Conservation (phyloP, 768 basidiomycete species). For the Xerocomellus dryophilus region DNA sequence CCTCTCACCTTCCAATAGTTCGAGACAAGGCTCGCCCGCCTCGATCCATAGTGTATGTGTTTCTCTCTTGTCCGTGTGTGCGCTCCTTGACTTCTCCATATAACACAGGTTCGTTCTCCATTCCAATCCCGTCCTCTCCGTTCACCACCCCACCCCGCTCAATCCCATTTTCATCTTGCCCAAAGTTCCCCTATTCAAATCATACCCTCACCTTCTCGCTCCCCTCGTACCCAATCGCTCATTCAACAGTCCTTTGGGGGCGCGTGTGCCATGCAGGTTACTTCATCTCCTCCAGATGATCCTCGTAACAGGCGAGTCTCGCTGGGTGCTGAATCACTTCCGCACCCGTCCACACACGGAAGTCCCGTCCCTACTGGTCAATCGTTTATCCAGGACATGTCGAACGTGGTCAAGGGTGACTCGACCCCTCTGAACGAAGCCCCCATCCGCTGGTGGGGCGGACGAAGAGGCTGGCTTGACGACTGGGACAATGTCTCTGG, state of each 20-base stretch:
- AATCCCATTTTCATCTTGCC: slow-evolving; percentile 5
- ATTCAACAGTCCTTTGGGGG: slow-evolving; percentile 16
- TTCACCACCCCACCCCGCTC: slow-evolving; percentile 5
- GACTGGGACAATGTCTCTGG: slow-evolving; percentile 16
- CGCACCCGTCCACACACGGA: neutral
- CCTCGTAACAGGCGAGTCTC: slow-evolving; percentile 6
- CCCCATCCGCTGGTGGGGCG: slow-evolving; percentile 22
- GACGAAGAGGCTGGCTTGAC: slow-evolving; percentile 14
- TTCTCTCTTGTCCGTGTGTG: neutral
- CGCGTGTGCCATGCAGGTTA: neutral
- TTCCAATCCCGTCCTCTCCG: neutral
- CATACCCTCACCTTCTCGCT: slow-evolving; percentile 7
- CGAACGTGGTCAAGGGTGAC: neutral
- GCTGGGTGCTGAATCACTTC: slow-evolving; percentile 4
- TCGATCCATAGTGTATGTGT: slow-evolving; percentile 12
- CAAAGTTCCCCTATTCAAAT: slow-evolving; percentile 4
- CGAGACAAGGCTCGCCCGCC: slow-evolving; percentile 9
- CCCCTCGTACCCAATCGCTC: slow-evolving; percentile 13
- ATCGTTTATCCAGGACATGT: neutral
- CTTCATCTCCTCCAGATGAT: neutral
- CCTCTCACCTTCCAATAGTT: slow-evolving; percentile 8
- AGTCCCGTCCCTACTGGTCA: neutral
- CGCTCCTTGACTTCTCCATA: neutral
- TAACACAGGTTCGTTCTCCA: slow-evolving; percentile 3
- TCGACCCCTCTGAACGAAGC: slow-evolving; percentile 19